Conservation (phyloP, 148 eudicot genomes). For the Fagopyrum esculentum region DNA sequence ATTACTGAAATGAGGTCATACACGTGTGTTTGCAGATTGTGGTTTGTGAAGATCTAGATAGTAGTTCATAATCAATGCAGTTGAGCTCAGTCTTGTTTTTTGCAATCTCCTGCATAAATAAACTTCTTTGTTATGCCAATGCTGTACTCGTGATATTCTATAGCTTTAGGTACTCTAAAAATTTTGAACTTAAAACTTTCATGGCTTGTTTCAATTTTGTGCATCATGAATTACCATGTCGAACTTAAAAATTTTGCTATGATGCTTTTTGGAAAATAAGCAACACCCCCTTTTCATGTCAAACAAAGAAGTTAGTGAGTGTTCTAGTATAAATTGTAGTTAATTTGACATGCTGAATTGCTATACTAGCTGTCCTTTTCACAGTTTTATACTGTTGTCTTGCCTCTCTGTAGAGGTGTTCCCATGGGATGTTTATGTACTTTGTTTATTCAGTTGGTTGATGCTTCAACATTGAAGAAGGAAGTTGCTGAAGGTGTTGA, state of each 20-base stretch:
- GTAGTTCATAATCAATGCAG: background rate
- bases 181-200: background rate
- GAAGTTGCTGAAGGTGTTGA: slow-evolving; percentile 99
- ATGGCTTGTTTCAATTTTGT: background rate
- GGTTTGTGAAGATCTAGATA: background rate
- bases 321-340: background rate
- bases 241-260: background rate
- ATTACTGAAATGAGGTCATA: background rate
- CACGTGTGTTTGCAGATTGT: background rate
- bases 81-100: background rate
- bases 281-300: background rate
- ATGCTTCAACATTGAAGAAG: slow-evolving; percentile 85
- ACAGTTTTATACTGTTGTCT: background rate
- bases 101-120: background rate
- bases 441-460: slow-evolving; percentile 49
- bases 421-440: background rate
- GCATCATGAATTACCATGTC: background rate
- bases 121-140: background rate
- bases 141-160: background rate
- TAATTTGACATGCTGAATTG: background rate
- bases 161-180: background rate
- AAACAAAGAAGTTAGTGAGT: background rate
- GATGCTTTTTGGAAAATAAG: background rate
- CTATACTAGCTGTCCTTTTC: background rate
- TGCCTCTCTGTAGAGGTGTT: background rate